phyloP scores from a whole-genome alignment of 2,329 filamentous ascomycete genomes.

The Penicillium sp. region DNA sequence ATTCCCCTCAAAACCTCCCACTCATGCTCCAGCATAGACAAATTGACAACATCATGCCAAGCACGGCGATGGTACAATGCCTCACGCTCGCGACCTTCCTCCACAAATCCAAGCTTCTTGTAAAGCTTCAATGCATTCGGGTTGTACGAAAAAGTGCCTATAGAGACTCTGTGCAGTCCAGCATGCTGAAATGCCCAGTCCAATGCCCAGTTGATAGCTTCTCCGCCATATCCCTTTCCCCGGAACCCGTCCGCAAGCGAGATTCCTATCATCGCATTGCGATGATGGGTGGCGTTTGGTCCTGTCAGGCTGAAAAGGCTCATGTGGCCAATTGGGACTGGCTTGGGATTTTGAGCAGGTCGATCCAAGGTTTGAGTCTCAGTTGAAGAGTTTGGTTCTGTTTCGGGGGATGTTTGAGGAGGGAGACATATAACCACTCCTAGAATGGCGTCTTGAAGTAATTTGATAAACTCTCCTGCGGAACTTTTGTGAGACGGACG shows the following conservation, averaged over 20 bases:
- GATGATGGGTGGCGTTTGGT: not conserved
- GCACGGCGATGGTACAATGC: slow-evolving; percentile 6
- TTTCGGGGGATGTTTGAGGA: not conserved
- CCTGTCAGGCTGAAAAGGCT: not conserved
- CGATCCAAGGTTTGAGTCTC: not conserved
- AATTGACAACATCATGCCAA: slow-evolving; percentile 16
- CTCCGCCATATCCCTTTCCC: slow-evolving; percentile 11
- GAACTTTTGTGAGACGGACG: not conserved
- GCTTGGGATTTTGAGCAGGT: not conserved
- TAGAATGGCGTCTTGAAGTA: not conserved
- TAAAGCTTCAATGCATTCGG: slow-evolving; percentile 10
- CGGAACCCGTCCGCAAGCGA: slow-evolving; percentile 4
- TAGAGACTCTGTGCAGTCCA: slow-evolving; percentile 10
- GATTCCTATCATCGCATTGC: slow-evolving; percentile 4
- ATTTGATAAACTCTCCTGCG: not conserved
- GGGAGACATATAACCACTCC: slow-evolving; percentile 8
- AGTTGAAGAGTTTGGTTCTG: no score
- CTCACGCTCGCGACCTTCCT: slow-evolving; percentile 18
- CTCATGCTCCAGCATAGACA: slow-evolving; percentile 9
- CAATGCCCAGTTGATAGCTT: slow-evolving; percentile 16
- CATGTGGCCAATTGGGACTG: not conserved
- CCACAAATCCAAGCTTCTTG: slow-evolving; percentile 13
- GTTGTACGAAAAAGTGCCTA: slow-evolving; percentile 12
- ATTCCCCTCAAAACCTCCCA: slow-evolving; percentile 5
- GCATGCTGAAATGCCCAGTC: slow-evolving; percentile 14